These are phyloP conservation scores for Aquanectria penicillioides DNA, from an alignment of 2,329 filamentous ascomycete species.

Conservation along the genomic window DNA sequence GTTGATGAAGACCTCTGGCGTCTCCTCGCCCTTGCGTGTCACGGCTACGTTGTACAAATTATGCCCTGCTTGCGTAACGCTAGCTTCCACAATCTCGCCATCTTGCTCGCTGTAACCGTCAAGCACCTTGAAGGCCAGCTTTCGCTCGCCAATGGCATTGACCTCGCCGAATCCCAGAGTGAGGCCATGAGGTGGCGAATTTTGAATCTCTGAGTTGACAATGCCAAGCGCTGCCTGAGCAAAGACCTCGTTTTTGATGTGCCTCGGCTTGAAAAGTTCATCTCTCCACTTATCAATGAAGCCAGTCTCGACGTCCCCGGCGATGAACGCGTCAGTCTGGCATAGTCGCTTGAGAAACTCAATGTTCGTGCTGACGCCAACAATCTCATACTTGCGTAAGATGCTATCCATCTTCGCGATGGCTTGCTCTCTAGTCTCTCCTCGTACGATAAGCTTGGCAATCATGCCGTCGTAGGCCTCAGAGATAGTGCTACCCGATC, in stretches of 20 bases:
- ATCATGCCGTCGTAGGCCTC: slow-evolving; percentile 99
- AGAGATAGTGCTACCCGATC: slow-evolving; percentile 89
- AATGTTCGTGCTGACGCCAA: slow-evolving; percentile 93
- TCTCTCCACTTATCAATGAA: slow-evolving; percentile 91
- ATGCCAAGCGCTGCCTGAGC: slow-evolving; percentile 88
- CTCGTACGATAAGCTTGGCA: slow-evolving; percentile 93
- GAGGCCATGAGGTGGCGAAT: slow-evolving; percentile 56
- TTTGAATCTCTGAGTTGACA: slow-evolving; percentile 60
- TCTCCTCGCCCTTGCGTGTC: slow-evolving; percentile 52
- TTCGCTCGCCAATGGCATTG: slow-evolving; percentile 54
- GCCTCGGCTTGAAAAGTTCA: slow-evolving; percentile 76
- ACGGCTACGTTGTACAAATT: slow-evolving; percentile 59
- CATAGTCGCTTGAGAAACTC: slow-evolving; percentile 95
- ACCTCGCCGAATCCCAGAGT: slow-evolving; percentile 65
- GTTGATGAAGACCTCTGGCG: slow-evolving; percentile 54
- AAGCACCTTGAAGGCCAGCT: slow-evolving; percentile 62
- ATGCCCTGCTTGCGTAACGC: slow-evolving; percentile 58
- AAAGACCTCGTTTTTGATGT: slow-evolving; percentile 77
- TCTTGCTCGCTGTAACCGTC: slow-evolving; percentile 73
- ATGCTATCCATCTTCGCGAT: slow-evolving; percentile 85
- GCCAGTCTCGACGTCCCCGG: slow-evolving; percentile 91
- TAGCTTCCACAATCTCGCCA: slow-evolving; percentile 68
- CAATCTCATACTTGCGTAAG: slow-evolving; percentile 89
- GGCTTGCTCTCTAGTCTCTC: slow-evolving; percentile 79
- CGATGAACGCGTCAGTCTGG: slow-evolving; percentile 81